Percentiles rank a stretch among this genome's conserved stretches.
Conservation (phyloP, 331 rosid genomes). For the Pyracantha coccinea region DNA sequence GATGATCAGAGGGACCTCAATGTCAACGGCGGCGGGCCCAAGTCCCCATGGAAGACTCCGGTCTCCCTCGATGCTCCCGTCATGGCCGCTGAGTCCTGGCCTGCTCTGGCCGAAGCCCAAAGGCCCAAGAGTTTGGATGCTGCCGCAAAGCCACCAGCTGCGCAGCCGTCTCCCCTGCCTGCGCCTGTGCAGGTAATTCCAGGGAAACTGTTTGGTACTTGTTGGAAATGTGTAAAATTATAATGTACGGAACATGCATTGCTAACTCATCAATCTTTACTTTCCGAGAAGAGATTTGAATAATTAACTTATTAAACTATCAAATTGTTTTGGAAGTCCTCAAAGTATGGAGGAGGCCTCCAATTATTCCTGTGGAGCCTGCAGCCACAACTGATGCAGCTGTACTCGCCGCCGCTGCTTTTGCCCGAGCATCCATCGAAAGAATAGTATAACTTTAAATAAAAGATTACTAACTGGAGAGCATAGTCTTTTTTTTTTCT, state of each 20-base stretch:
- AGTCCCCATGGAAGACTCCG: slow-evolving; percentile 91
- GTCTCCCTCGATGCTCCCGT: slow-evolving; percentile 39
- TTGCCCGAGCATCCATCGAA: background rate
- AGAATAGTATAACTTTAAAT: background rate
- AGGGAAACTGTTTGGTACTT: background rate
- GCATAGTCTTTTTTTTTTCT: background rate
- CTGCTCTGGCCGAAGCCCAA: slow-evolving; percentile 77
- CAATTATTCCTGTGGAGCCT: background rate
- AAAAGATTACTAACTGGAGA: background rate
- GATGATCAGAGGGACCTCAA: slow-evolving; percentile 52
- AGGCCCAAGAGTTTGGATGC: slow-evolving; percentile 44
- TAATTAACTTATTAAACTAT: background rate
- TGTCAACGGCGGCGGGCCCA: slow-evolving; percentile 36
- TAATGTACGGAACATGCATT: background rate
- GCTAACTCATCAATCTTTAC: background rate
- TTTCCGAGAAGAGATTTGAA: background rate
- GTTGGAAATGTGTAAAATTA: background rate
- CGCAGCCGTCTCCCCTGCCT: slow-evolving; percentile 21
- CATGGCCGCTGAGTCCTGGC: slow-evolving; percentile 79
- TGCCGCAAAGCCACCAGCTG: slow-evolving; percentile 25
- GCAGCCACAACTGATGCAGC: background rate
- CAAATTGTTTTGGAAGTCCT: background rate
- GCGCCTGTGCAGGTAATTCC: background rate
- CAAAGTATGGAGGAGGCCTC: background rate
- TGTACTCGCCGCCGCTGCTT: background rate